Base-by-base conservation (phyloP, 78 protist genomes). In the Tieghemostelium lacteum region DNA sequence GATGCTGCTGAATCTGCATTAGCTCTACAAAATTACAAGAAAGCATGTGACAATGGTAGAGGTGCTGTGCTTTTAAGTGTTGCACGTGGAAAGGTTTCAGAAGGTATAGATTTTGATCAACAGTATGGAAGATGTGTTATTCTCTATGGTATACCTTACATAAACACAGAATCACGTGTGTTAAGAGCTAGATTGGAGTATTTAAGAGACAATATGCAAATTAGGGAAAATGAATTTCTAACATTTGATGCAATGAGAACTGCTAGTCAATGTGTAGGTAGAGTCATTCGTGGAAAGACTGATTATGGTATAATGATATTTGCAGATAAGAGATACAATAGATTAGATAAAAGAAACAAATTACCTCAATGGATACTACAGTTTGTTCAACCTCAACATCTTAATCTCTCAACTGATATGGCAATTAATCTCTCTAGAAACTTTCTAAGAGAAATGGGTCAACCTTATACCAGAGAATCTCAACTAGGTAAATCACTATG, bases 241-340 rank as follows among this genome's bases (percentile, higher is more conserved):
- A 77, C 97, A 3, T 99, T 97, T 37, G 99, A 99, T 45, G 99
- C 99, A 19, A 93, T 99, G 98, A 87, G 99, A 26, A 96, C 98
- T 26, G 98, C 99, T 0, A 62, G 97, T 2, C 99, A 98, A 77
- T 98, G 99, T 65, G 96, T 98, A 3, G 99, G 99, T 1, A 93
- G 99, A 14, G 99, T 97, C 24, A 94, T 98, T 24, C 93, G 99
- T 29, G 92, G 98, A 74, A 98, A 98, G 49, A 83, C 94, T 0
- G 99, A 99, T 92, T 99, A 99, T 78, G 99, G 99, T 2, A 36
- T 97, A 3, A 97, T 98, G 98, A 49, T 98, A 5, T 97, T 99
- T 12, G 99, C 99, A 0, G 99, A 98, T 75, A 83, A 91, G 70
- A 40, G 95, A 64, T 92, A 67, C 20, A 64, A 74, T 65, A 55